A percentile compares a stretch with the other conserved stretches of the same genome.
Conservation (phyloP, 2,329 filamentous ascomycete species). For the Neofusicoccum ribis region DNA sequence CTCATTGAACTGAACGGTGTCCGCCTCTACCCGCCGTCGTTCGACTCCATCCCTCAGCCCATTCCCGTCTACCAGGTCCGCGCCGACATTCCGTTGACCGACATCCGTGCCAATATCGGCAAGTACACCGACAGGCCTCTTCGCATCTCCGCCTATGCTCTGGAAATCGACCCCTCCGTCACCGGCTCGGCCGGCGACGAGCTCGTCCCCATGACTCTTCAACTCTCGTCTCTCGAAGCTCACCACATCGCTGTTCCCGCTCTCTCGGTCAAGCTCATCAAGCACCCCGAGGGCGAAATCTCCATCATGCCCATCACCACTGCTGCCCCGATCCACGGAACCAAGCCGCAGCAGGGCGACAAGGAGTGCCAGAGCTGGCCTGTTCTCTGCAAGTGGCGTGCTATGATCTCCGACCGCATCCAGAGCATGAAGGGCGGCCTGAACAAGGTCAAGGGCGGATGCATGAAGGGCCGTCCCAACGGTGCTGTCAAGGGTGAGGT, state of each 20-base stretch:
- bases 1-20: slow-evolving; percentile 37
- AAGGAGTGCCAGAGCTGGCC: slow-evolving; percentile 32
- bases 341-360: slow-evolving; percentile 25
- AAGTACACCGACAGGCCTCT: slow-evolving; percentile 27
- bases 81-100: slow-evolving; percentile 23
- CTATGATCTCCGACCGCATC: slow-evolving; percentile 33
- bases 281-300: slow-evolving; percentile 37
- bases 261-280: slow-evolving; percentile 39
- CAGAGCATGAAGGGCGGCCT: slow-evolving; percentile 35
- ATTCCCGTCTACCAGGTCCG: slow-evolving; percentile 38
- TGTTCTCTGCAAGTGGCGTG: slow-evolving; percentile 45
- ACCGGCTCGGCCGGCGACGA: slow-evolving; percentile 38
- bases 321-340: slow-evolving; percentile 25
- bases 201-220: slow-evolving; percentile 40
- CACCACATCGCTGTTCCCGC: slow-evolving; percentile 33
- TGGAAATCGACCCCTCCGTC: slow-evolving; percentile 35
- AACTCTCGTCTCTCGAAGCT: slow-evolving; percentile 36
- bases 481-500: not conserved
- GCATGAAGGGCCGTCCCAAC: slow-evolving; percentile 20
- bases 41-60: slow-evolving; percentile 30
- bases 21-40: slow-evolving; percentile 40
- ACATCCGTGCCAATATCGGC: slow-evolving; percentile 21
- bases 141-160: slow-evolving; percentile 36
- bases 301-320: slow-evolving; percentile 40
- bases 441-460: slow-evolving; percentile 26